Evolutionary conservation across 2,329 filamentous ascomycete genomes (phyloP), one percentile per base, ranked within the genome.

Genomic region (Phialophora chinensis): DNA sequence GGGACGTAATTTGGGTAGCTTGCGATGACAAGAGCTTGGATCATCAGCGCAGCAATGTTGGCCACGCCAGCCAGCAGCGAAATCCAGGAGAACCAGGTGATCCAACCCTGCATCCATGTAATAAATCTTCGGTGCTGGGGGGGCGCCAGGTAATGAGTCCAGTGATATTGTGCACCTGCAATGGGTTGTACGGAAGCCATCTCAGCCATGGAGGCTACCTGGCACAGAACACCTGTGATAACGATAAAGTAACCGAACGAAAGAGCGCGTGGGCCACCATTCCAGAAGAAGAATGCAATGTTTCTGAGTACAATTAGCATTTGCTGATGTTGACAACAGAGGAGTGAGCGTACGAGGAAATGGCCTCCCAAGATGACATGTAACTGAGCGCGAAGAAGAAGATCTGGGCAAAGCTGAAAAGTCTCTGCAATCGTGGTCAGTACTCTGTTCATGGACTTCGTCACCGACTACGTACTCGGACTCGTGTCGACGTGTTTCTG

Each of bases 121-220:
- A 74, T 76, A 35, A 79, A 78, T 35, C 70, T 72, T 52, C 67
- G 71, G 23, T 75, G 73, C 0, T 62, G 66, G 1, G 65, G 65
- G 1, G 77, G 77, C 17, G 77, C 77, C 12, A 79, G 68, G 10
- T 74, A 71, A 49, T 75, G 73, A 7, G 78, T 80, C 79, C 79
- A 81, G 67, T 80, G 77, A 63, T 81, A 81, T 63, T 80, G 79
- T n/a, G 78, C 79, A 17, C 78, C 79, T 1, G 79, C 79, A 42
- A 79, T 75, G 6, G 78, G 79, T 23, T 75, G 75, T 68, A 81
- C 78, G 0, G 79, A 79, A 1, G 77, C 75, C 74, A 81, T 73
- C 66, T 81, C 79, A 12, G 75, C 79, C 38, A 80, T 69, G 3
- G 78, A 79, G 2, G 73, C 73, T 10, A 73, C 71, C 47, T 77